phyloP scores from a whole-genome alignment of 2,329 filamentous ascomycete species.

The Sordariomycetes sp. region DNA sequence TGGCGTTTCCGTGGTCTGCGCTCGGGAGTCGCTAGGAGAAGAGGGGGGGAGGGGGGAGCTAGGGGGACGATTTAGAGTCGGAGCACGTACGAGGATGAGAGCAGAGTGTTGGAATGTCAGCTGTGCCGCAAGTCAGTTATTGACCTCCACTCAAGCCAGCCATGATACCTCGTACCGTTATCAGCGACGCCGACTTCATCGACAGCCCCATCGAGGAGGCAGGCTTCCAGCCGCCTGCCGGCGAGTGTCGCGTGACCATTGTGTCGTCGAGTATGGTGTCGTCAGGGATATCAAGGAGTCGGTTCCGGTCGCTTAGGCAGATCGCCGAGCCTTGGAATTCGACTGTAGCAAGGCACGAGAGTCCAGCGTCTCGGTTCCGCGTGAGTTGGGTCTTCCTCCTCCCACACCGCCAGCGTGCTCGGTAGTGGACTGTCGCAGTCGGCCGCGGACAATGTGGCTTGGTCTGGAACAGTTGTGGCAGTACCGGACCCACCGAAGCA shows the following conservation, averaged over 20 bases:
- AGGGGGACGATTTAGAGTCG: too few species aligned
- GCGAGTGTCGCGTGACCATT: constrained; percentile 5
- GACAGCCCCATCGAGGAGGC: constrained; percentile 35
- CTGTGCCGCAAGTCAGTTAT: constrained; percentile 22
- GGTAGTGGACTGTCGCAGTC: too few species aligned
- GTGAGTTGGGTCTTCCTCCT: too few species aligned
- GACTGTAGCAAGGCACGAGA: background rate
- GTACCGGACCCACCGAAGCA: too few species aligned
- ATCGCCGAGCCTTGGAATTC: background rate
- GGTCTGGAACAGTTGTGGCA: too few species aligned
- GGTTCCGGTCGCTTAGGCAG: background rate
- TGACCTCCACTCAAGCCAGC: background rate
- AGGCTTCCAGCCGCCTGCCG: constrained; percentile 9
- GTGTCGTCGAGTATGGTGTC: background rate
- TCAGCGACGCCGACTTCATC: constrained; percentile 55
- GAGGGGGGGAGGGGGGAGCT: too few species aligned
- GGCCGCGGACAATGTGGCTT: too few species aligned
- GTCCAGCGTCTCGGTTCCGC: too few species aligned
- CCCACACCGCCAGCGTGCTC: too few species aligned
- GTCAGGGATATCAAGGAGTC: background rate
- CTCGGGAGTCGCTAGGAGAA: background rate
- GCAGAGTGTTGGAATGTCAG: constrained; percentile 65
- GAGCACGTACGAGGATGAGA: constrained; percentile 46
- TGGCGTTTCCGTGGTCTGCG: background rate
- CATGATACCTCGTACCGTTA: constrained; percentile 26